These are phyloP conservation scores for Gaeumannomyces sp. DNA, from an alignment of 2,329 filamentous ascomycete genomes.

Conservation along the genomic window DNA sequence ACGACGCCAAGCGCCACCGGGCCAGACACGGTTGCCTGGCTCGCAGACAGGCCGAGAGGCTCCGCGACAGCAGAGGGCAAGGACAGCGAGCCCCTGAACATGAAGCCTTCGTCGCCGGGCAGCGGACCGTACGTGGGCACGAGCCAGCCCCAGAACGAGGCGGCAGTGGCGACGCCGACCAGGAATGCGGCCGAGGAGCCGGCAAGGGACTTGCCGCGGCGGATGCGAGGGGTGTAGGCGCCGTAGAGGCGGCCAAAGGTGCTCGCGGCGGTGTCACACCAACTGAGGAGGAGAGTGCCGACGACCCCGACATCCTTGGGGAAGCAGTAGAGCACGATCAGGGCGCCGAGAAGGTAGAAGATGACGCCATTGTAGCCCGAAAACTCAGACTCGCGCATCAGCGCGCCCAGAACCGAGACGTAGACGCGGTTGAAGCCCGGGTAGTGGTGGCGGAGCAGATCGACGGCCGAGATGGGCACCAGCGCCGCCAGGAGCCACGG, in stretches of 20 bases:
- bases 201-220: constrained; percentile 84
- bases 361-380: constrained; percentile 94
- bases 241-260: constrained; percentile 91
- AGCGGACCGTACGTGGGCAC: constrained; percentile 63
- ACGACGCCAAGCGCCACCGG: constrained; percentile 69
- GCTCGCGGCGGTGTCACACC: constrained; percentile 96
- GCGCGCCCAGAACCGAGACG: constrained; percentile 73
- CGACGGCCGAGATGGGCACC: constrained; percentile 75
- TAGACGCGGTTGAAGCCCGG: constrained; percentile 80
- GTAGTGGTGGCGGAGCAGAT: constrained; percentile 77
- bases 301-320: constrained; percentile 92
- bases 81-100: constrained; percentile 73
- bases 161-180: constrained; percentile 76
- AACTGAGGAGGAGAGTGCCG: constrained; percentile 83
- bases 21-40: constrained; percentile 60
- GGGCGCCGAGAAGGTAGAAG: constrained; percentile 88
- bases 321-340: constrained; percentile 77
- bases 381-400: constrained; percentile 97
- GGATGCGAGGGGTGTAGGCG: constrained; percentile 77
- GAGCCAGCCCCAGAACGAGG: constrained; percentile 82
- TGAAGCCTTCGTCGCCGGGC: constrained; percentile 66
- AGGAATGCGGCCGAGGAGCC: constrained; percentile 79
- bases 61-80: constrained; percentile 57
- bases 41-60: constrained; percentile 53
- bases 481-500: constrained; percentile 77